phyloP scores from a whole-genome alignment of 495 filamentous ascomycete species.

The Elaphomyces granulatus region DNA sequence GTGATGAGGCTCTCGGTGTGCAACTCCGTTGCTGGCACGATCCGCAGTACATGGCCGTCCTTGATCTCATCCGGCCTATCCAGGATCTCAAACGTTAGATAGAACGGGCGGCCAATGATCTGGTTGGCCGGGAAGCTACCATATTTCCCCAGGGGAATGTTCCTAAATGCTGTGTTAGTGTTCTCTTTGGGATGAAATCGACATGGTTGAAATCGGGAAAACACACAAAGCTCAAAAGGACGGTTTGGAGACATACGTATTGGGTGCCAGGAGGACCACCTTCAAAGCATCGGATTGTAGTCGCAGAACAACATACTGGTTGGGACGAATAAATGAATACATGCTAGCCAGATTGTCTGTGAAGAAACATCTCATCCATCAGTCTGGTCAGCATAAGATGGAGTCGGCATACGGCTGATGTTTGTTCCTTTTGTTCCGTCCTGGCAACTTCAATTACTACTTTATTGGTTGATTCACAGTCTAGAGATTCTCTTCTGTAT shows the following conservation, averaged over 20 bases:
- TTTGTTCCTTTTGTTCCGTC: too few species aligned
- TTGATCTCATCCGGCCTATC: slow-evolving; percentile 46
- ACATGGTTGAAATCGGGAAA: background rate
- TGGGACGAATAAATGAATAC: slow-evolving; percentile 43
- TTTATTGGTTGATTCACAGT: too few species aligned
- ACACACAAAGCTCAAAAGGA: background rate
- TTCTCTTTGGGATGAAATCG: background rate
- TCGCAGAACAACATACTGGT: slow-evolving; percentile 48
- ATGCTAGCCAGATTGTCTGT: slow-evolving; percentile 18
- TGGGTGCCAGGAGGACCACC: slow-evolving; percentile 50
- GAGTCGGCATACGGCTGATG: too few species aligned
- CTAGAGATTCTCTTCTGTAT: too few species aligned
- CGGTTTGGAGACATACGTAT: slow-evolving; percentile 54
- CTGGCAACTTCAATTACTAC: too few species aligned
- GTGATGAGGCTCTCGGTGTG: slow-evolving; percentile 57
- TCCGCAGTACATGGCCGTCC: slow-evolving; percentile 50
- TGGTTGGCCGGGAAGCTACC: slow-evolving; percentile 76
- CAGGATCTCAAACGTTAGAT: slow-evolving; percentile 78
- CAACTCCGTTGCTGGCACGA: slow-evolving; percentile 70
- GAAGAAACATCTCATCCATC: too few species aligned
- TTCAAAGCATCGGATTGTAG: slow-evolving; percentile 53
- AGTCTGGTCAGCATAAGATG: too few species aligned
- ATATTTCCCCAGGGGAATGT: slow-evolving; percentile 76
- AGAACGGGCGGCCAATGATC: slow-evolving; percentile 73
- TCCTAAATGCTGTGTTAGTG: slow-evolving; percentile 35